Evolutionary conservation across 1,139 yeast genomes (phyloP).

Genomic region (Candida buenavistaensis): DNA sequence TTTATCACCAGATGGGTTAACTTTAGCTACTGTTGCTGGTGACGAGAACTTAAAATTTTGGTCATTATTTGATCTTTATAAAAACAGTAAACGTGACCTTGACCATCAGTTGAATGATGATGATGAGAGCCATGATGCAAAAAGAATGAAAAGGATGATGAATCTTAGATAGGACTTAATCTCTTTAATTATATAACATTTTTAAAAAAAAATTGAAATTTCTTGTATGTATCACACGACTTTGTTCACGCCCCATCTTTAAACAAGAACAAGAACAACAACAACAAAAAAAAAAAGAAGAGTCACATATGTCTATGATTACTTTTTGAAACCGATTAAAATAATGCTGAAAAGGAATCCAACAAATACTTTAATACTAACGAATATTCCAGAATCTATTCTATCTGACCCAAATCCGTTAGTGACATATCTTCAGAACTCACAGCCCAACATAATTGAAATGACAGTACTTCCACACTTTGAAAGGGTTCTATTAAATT

Average conservation of each 20-base stretch:
- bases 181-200: too few relatives aligned
- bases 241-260: too few relatives aligned
- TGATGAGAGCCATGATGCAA: constrained; percentile 20
- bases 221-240: too few relatives aligned
- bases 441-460: constrained; percentile 29
- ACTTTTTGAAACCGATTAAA: too few relatives aligned
- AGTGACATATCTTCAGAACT: constrained; percentile 23
- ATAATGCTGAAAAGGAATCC: constrained; percentile 17
- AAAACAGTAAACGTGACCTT: constrained; percentile 26
- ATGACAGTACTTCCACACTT: constrained; percentile 37
- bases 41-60: constrained; percentile 97
- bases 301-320: too few relatives aligned
- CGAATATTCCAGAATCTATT: constrained; percentile 24
- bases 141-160: constrained; percentile 18
- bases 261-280: too few relatives aligned
- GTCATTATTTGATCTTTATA: constrained; percentile 74
- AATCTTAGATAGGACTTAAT: constrained; percentile 13
- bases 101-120: constrained; percentile 17
- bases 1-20: constrained; percentile 85
- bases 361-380: constrained; percentile 43
- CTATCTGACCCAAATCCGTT: constrained; percentile 29
- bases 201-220: too few relatives aligned
- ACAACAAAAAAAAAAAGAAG: too few relatives aligned
- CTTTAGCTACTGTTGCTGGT: constrained; percentile 92
- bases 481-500: constrained; percentile 36